Evolutionary conservation across 2,329 filamentous ascomycete genomes (phyloP), one percentile per base, ranked within the genome.

Genomic region (Claviceps arundinis): DNA sequence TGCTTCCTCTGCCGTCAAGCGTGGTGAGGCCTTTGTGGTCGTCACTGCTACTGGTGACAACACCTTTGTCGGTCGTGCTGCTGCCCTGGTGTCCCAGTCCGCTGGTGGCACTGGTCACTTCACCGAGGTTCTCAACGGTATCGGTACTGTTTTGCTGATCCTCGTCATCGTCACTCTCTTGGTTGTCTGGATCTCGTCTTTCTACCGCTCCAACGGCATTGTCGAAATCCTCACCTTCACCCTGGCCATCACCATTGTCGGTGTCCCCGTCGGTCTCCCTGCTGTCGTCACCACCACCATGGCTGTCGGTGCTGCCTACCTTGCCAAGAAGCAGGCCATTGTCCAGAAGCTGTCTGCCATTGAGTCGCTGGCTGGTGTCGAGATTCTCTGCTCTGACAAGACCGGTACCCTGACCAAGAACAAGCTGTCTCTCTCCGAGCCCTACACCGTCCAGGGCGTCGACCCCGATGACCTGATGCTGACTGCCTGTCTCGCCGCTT

Each of bases 221-320:
- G 82, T 90, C 56, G 70, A 71, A 5, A 94, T 95, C 55, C 81
- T 95, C 47, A 77, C 86, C 58, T 93, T 89, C 73, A 93, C 89
- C 52, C 77, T 95, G 45, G 88, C 86, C 59, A 90, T 95, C 62
- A 93, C 87, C 61, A 91, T 95, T 58, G 87, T 94, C 56, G 89
- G 89, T 78, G 89, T 95, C 26, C 89, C 89, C 51, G 89, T 95
- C 70, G 89, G 89, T 83, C 87, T 95, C 58, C 89, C 89, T 55
- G 89, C 87, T 61, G 89, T 95, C 73, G 88, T 94, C 55, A 95
- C 89, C 62, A 95, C 89, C 61, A 95, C 89, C 65, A 93, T 95
- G 88, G 89, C 89, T 67, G 89, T 95, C 67, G 89, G 89, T 73
- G 89, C 89, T 58, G 86, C 88, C 57, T 93, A 93, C 70, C 81